A percentile compares a stretch with the other conserved stretches of the same genome.
Conservation (phyloP, 257 asterid species). For the Asclepias syriaca region DNA sequence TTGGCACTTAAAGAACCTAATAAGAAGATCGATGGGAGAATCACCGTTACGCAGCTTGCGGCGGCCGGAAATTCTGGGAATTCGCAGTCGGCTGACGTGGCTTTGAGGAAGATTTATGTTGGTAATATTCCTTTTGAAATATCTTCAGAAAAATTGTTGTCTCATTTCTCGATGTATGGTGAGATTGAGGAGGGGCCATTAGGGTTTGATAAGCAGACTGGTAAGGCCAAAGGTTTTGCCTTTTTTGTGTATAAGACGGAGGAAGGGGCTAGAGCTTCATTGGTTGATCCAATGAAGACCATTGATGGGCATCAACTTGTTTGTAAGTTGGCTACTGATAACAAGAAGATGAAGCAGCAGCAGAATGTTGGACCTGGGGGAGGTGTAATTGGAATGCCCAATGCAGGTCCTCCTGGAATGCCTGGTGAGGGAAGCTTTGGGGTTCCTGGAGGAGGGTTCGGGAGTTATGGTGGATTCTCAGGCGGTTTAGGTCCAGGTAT, state of each 20-base stretch:
- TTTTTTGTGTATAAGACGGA: constrained; percentile 91
- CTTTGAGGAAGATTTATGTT: constrained; percentile 84
- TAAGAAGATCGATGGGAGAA: constrained; percentile 92
- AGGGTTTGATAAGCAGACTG: constrained; percentile 96
- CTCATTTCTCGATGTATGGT: constrained; percentile 65
- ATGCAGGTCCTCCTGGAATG: constrained; percentile 21
- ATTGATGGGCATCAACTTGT: constrained; percentile 86
- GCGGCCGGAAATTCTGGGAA: constrained; percentile 71
- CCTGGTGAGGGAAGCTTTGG: constrained; percentile 46
- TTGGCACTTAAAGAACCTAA: constrained; percentile 73
- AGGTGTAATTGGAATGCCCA: constrained; percentile 49
- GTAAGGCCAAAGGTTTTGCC: constrained; percentile 89
- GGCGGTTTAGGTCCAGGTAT: constrained; percentile 51
- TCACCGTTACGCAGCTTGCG: constrained; percentile 86
- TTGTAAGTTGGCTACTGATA: constrained; percentile 90
- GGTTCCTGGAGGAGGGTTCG: constrained; percentile 36
- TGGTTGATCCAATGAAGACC: constrained; percentile 66
- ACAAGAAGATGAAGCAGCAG: constrained; percentile 70
- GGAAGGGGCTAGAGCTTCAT: constrained; percentile 78
- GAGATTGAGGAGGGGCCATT: constrained; percentile 98
- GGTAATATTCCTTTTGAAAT: constrained; percentile 95
- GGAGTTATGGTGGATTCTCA: constrained; percentile 37
- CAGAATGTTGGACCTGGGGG: constrained; percentile 54
- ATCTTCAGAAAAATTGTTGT: constrained; percentile 66
- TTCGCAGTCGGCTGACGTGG: constrained; percentile 56